Base-by-base conservation (phyloP, 1,284 basidiomycete genomes). In the Ustilago loliicola region DNA sequence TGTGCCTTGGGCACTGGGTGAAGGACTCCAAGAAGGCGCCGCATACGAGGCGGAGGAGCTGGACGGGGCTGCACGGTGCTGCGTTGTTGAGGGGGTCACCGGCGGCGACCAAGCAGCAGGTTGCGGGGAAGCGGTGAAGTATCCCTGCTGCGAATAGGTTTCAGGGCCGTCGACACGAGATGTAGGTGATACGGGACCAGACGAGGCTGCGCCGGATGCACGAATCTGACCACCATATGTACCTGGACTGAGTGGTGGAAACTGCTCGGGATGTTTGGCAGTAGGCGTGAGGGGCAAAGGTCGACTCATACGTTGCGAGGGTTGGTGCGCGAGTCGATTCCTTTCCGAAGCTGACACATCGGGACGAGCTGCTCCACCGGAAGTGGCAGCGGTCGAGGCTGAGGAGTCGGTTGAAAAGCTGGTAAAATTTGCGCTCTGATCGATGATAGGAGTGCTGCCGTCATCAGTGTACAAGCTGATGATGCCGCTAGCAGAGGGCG, bases 391-490 rank as follows among this genome's bases (percentile, higher is more conserved):
- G 17, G 57, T 47, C 1, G 61, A 55, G 15, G 27, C 53, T 17
- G 48, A 50, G 23, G 61, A 42, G 17, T 55, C 62, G 40, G 29
- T 17, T 19, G 62, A 52, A 9, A 52, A 32, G 29, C 34, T 11
- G 0, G 56, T 50, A 21, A 73, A 73, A n/a, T 13, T 56, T 5
- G 65, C 47, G 29, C 7, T 58, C 11, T 64, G 65, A 21, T 68
- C 66, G 34, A 64, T 25, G 21, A 40, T 54, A 23, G 61, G 68
- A 2, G 68, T 65, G 21, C 61, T 53, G 27, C 30, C 23, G 25
- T 73, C 77, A 15, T 77, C 70, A 3, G 71, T 70, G 45, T 80
- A 80, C 50, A 80, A 42, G 66, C 74, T 80, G 62, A 80, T 80
- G 63, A 80, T 80, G 30, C 74, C 79, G 32, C 71, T 78, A 11